Conservation (phyloP, 2,329 filamentous ascomycete species). For the Botrytis fabae region DNA sequence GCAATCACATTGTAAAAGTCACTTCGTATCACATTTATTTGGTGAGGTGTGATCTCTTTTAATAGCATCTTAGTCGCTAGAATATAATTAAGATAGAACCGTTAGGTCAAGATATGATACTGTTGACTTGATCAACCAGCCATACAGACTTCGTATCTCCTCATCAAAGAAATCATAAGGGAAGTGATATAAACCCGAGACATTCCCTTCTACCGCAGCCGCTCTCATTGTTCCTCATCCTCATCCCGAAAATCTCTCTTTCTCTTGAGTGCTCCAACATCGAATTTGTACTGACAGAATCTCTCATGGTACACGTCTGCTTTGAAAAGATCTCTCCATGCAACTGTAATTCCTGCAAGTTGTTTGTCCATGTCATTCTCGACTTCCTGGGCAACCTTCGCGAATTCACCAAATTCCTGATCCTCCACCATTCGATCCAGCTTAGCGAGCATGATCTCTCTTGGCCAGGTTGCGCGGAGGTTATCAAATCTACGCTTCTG, state of each 20-base stretch:
- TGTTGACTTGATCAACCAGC: neutral
- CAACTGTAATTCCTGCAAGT: neutral
- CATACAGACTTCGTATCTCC: rapidly evolving
- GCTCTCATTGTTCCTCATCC: neutral
- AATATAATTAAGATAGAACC: neutral
- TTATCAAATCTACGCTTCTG: neutral
- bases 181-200: neutral
- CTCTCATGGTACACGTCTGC: neutral
- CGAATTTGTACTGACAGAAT: neutral
- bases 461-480: neutral
- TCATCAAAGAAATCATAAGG: neutral
- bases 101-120: neutral
- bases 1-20: neutral
- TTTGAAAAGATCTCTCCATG: neutral
- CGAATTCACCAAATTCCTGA: neutral
- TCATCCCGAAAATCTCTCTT: neutral
- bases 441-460: neutral
- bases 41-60: neutral
- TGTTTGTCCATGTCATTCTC: neutral
- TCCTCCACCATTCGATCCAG: neutral
- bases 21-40: neutral
- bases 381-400: neutral
- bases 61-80: neutral
- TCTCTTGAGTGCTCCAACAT: neutral
- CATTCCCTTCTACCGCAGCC: neutral